A percentile compares a stretch with the other conserved stretches of the same genome.
Evolutionary conservation across 306 rosid species (phyloP).

Genomic region (Cicer chorassanicum): DNA sequence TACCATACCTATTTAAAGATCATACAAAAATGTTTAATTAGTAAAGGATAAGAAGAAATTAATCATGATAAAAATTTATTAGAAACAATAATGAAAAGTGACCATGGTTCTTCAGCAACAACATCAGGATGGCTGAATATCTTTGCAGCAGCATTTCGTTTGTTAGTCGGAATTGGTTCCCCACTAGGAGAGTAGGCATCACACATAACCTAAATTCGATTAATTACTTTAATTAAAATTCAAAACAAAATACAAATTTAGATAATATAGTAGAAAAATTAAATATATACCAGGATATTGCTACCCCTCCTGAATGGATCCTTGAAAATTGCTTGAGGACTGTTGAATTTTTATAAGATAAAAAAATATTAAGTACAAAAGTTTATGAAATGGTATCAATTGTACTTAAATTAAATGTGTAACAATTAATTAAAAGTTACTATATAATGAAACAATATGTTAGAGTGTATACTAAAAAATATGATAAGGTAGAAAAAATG

Average conservation of each 20-base stretch:
- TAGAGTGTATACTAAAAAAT: too few species aligned
- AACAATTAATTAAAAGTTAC: not conserved
- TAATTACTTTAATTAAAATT: not conserved
- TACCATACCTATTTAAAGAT: conserved; percentile 72
- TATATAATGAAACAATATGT: not conserved
- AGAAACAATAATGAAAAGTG: not conserved
- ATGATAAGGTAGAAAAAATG: not conserved
- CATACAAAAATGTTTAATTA: not conserved
- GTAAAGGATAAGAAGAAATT: conserved; percentile 4
- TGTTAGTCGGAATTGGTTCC: conserved; percentile 74
- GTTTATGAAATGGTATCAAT: not conserved
- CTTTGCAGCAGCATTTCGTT: conserved; percentile 67
- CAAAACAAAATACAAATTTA: not conserved
- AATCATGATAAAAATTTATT: not conserved
- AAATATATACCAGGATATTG: conserved; percentile 67
- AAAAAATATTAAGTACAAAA: conserved; percentile 17
- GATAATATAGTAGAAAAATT: not conserved
- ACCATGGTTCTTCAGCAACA: conserved; percentile 74
- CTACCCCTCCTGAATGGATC: conserved; percentile 92
- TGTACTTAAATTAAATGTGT: not conserved
- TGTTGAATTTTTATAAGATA: conserved; percentile 38
- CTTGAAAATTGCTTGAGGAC: conserved; percentile 92
- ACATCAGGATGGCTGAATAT: conserved; percentile 72
- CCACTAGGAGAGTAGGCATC: conserved; percentile 73
- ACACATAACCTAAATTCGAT: conserved; percentile 63